Percentiles rank a stretch among this genome's conserved stretches.
phyloP scores from a whole-genome alignment of 768 basidiomycete species.

The Auriscalpium vulgare region DNA sequence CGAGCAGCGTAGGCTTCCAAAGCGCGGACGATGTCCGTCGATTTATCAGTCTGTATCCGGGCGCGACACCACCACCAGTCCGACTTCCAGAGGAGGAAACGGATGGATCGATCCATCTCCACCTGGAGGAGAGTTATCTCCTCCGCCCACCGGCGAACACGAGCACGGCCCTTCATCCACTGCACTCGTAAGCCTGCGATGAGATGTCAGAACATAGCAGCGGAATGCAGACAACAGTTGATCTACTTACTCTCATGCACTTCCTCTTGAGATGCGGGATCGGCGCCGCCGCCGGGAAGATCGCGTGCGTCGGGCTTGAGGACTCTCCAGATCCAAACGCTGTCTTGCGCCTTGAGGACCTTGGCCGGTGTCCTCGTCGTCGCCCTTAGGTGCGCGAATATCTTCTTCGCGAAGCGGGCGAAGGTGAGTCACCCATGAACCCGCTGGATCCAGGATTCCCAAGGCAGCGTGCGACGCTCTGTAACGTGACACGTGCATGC shows the following conservation, averaged over 20 bases:
- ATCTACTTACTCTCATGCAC: neutral
- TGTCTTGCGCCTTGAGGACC: too few species aligned
- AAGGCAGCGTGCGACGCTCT: constrained; percentile 2
- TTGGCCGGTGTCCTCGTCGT: neutral
- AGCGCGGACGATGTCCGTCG: neutral
- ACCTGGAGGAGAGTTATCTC: constrained; percentile 16
- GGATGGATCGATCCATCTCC: neutral
- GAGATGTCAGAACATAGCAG: too few species aligned
- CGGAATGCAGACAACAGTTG: neutral
- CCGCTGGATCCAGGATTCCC: neutral
- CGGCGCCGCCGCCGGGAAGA: neutral
- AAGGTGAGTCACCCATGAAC: neutral
- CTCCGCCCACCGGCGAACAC: constrained; percentile 20
- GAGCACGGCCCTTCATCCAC: constrained; percentile 19
- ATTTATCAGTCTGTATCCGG: neutral
- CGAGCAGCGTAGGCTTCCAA: neutral
- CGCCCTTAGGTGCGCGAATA: neutral
- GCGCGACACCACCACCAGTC: neutral
- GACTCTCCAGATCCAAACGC: constrained; percentile 3
- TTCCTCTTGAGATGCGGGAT: neutral
- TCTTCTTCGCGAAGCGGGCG: neutral
- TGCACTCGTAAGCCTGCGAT: constrained; percentile 16
- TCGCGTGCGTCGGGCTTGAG: neutral
- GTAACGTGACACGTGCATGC: neutral
- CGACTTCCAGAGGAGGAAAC: neutral